A percentile compares a stretch with the other conserved stretches of the same genome.
phyloP scores from a whole-genome alignment of 2,329 filamentous ascomycete species.

The Ampelomyces quisqualis region DNA sequence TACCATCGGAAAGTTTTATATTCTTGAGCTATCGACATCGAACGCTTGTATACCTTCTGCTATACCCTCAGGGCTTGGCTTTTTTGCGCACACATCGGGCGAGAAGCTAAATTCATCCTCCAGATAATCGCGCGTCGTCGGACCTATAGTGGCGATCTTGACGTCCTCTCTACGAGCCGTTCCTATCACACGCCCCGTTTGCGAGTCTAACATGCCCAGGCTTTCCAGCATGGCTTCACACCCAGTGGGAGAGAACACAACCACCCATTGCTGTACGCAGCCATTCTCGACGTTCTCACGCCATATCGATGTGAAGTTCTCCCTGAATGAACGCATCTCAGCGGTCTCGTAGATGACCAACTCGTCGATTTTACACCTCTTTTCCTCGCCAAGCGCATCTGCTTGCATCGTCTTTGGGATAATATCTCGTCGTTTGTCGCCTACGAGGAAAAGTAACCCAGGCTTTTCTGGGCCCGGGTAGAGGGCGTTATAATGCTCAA shows the following conservation, averaged over 20 bases:
- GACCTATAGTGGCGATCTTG: constrained; percentile 84
- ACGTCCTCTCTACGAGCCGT: constrained; percentile 47
- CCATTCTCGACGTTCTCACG: constrained; percentile 44
- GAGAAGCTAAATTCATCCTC: constrained; percentile 63
- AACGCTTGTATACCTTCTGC: constrained; percentile 62
- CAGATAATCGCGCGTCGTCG: constrained; percentile 81
- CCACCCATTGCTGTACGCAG: constrained; percentile 63
- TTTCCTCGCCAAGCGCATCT: constrained; percentile 49
- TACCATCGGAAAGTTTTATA: no score
- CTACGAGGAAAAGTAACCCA: constrained; percentile 80
- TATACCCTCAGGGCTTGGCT: constrained; percentile 79
- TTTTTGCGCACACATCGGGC: constrained; percentile 77
- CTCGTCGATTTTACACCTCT: constrained; percentile 70
- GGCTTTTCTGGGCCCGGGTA: constrained; percentile 49
- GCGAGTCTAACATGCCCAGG: constrained; percentile 49
- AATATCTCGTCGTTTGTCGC: constrained; percentile 84
- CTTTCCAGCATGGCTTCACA: constrained; percentile 61
- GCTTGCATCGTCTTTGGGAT: constrained; percentile 80
- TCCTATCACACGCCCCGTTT: constrained; percentile 40
- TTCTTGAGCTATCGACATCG: no score
- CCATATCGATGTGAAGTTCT: constrained; percentile 61
- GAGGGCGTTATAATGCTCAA: constrained; percentile 67
- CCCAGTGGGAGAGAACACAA: constrained; percentile 67
- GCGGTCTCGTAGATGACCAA: constrained; percentile 83
- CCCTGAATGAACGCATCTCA: constrained; percentile 75